Evolutionary conservation across 169 alveolate species (phyloP).

Genomic region (Besnoitia besnoiti): DNA sequence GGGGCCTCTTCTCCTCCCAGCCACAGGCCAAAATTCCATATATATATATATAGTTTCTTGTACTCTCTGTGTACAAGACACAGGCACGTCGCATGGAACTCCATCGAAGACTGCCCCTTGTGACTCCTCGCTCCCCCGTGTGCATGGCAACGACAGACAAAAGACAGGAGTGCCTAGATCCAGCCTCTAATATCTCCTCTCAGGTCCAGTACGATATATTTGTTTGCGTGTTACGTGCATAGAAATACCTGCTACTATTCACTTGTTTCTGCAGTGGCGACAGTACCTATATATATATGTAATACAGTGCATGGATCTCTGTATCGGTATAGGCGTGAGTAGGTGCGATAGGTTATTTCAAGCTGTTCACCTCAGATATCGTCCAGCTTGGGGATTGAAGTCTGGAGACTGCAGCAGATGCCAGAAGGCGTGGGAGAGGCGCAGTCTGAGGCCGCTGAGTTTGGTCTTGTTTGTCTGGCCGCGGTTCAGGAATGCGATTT

Average conservation of each 20-base stretch:
- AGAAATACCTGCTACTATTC: neutral
- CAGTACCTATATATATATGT: neutral
- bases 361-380: constrained; percentile 13
- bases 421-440: constrained; percentile 24
- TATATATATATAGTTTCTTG: no score
- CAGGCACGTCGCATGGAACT: no score
- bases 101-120: no score
- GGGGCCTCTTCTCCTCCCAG: no score
- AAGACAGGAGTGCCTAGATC: no score
- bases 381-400: constrained; percentile 20
- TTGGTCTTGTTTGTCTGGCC: neutral
- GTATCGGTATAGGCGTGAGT: neutral
- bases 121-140: no score
- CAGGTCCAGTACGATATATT: no score
- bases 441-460: constrained; percentile 5
- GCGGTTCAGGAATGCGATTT: neutral
- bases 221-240: neutral
- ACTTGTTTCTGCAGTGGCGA: neutral
- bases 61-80: no score
- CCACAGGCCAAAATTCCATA: no score
- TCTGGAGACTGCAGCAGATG: neutral
- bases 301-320: neutral
- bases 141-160: no score
- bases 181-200: no score
- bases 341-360: no score